Conservation (phyloP, 176 grass and related monocot genomes). For the Rhynchospora pubera region DNA sequence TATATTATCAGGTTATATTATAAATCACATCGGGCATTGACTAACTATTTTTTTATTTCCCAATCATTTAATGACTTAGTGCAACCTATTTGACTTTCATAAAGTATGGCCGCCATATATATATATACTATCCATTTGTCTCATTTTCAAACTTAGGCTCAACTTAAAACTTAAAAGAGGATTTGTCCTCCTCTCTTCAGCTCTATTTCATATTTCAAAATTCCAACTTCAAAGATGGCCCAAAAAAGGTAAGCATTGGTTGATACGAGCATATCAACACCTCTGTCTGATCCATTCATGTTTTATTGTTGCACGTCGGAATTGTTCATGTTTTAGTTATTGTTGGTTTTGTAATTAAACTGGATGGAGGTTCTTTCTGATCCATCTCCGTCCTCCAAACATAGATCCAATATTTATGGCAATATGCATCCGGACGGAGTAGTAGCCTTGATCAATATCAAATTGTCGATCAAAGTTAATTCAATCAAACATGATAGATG, state of each 20-base stretch:
- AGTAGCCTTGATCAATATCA: background rate
- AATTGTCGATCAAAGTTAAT: background rate
- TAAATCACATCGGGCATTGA: background rate
- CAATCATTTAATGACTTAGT: background rate
- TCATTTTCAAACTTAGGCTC: background rate
- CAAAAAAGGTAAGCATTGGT: background rate
- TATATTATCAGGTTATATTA: background rate
- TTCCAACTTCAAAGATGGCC: background rate
- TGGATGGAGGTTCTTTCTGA: background rate
- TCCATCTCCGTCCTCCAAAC: background rate
- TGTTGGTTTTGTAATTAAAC: background rate
- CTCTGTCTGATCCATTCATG: background rate
- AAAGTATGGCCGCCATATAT: background rate
- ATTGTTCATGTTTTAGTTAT: background rate
- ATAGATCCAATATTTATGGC: background rate
- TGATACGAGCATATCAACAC: background rate
- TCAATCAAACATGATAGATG: background rate
- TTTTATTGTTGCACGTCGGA: background rate
- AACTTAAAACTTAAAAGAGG: background rate
- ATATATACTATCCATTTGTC: background rate
- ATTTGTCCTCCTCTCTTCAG: background rate
- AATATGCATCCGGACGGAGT: background rate
- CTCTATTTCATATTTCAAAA: background rate
- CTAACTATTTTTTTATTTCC: background rate
- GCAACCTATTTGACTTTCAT: slow-evolving; percentile 13